Base-by-base conservation (phyloP, 2,329 filamentous ascomycete species). In the Sordariomycetes sp. region DNA sequence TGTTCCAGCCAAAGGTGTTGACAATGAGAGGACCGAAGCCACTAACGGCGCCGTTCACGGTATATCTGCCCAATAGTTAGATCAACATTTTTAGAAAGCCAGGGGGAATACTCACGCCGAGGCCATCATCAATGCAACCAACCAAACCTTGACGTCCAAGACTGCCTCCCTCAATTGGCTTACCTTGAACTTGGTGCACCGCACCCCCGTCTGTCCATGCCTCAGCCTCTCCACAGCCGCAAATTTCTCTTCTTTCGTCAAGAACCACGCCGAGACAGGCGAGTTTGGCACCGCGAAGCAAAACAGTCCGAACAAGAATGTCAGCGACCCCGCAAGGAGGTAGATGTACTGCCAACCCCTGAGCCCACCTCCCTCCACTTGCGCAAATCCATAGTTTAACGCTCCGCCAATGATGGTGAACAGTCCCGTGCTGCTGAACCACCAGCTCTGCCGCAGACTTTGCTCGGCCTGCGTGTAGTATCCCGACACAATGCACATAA, bases 11-110 rank as follows among this genome's bases (percentile, higher is more conserved):
- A 64, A 89, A 89, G 0, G 85, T 88, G 1, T 78, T 82, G 1
- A 89, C 84, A 59, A 89, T 89, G 1, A 89, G 70, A 0, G 85
- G 85, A 0, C 85, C 85, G 64, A 89, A 89, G 1, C 85, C 85
- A 39, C 77, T 80, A 12, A 89, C 81, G 7, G 85, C 86, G 10
- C 85, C 85, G 63, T 89, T 89, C 60, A 88, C 79, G 0, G 83
- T 86, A 63, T 88, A 86, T 12, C 58, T 57, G 24, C 10, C n/a
- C n/a, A n/a, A n/a, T n/a, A n/a, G n/a, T 15, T 7, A 24, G 1
- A 13, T 50, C 22, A 50, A 34, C 55, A 8, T 20, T 32, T 8
- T 12, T 54, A 6, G 17, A 25, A 15, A n/a, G 15, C 10, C 10
- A 24, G 28, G 48, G 15, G 1, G 28, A 56, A 4, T 34, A 59